Percentiles rank a stretch among this genome's conserved stretches.
Evolutionary conservation across 176 grass and related monocot species (phyloP).

Genomic region (Avena insularis): DNA sequence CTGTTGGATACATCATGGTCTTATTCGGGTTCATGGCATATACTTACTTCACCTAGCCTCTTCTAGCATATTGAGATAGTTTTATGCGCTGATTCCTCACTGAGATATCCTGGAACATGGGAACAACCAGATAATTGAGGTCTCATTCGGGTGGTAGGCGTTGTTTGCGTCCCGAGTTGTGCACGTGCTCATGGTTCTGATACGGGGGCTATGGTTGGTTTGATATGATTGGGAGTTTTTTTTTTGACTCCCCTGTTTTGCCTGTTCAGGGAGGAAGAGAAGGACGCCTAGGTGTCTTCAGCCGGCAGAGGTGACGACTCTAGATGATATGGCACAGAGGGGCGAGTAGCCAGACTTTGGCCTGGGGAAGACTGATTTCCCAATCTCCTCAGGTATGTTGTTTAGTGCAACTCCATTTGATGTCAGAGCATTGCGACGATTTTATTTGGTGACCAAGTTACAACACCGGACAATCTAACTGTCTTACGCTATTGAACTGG

Average conservation of each 20-base stretch:
- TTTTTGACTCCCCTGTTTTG: neutral
- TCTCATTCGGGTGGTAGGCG: too few species aligned
- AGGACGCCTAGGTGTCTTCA: neutral
- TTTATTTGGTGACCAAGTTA: neutral
- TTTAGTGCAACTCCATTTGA: neutral
- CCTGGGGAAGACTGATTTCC: conserved; percentile 61
- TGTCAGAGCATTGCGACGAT: neutral
- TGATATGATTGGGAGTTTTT: neutral
- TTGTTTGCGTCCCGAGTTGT: conserved; percentile 6
- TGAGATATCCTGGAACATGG: too few species aligned
- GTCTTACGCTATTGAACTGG: too few species aligned
- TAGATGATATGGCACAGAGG: neutral
- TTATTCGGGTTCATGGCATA: too few species aligned
- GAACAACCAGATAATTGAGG: too few species aligned
- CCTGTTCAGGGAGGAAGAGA: conserved; percentile 34
- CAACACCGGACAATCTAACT: neutral
- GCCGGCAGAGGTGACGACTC: neutral
- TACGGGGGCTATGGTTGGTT: neutral
- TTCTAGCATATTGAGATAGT: too few species aligned
- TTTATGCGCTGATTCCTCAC: too few species aligned
- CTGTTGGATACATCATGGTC: too few species aligned
- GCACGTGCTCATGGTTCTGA: neutral
- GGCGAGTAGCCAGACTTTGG: neutral
- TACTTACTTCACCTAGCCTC: too few species aligned
- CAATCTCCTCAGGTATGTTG: conserved; percentile 49